Percentiles rank a stretch among this genome's conserved stretches.
phyloP scores from a whole-genome alignment of 441 rosid genomes.

The Aleurites moluccanus region DNA sequence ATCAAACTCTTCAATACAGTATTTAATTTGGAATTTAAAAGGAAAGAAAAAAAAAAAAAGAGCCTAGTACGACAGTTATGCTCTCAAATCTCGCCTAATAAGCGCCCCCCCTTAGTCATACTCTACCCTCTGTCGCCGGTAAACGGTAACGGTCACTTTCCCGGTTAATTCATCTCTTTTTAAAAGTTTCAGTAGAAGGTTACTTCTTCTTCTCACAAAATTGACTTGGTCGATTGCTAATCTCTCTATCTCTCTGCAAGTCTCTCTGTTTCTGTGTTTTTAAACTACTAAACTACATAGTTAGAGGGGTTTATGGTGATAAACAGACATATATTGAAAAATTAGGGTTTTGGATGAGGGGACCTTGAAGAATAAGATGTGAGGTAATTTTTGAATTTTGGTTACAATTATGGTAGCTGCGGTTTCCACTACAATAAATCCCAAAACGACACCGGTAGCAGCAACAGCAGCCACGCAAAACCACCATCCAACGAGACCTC shows the following conservation, averaged over 20 bases:
- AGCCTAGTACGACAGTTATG: conserved; percentile 50
- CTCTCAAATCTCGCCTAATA: conserved; percentile 46
- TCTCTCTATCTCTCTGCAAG: background rate
- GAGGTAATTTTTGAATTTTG: conserved; percentile 26
- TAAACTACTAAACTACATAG: background rate
- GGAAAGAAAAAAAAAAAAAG: too few relatives aligned
- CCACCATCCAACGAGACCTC: conserved; percentile 39
- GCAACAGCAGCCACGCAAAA: conserved; percentile 8
- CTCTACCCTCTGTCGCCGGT: conserved; percentile 45
- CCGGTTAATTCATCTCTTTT: conserved; percentile 17
- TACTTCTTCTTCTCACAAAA: background rate
- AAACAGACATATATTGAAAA: background rate
- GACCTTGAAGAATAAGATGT: conserved; percentile 23
- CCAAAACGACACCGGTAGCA: conserved; percentile 34
- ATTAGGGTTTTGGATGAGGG: conserved; percentile 37
- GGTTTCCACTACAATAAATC: conserved; percentile 46
- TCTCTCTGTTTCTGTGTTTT: background rate
- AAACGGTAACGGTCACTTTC: conserved; percentile 50
- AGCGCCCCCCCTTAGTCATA: conserved; percentile 14
- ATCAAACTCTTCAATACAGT: conserved; percentile 10
- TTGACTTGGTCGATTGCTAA: background rate
- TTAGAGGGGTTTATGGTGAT: conserved; percentile 19
- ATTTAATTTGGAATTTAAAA: too few relatives aligned
- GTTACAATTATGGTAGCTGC: conserved; percentile 56
- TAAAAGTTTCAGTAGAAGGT: background rate